Percentiles rank a stretch among this genome's conserved stretches.
Evolutionary conservation across 2,329 filamentous ascomycete genomes (phyloP).

Genomic region (Pseudogymnoascus verrucosus): DNA sequence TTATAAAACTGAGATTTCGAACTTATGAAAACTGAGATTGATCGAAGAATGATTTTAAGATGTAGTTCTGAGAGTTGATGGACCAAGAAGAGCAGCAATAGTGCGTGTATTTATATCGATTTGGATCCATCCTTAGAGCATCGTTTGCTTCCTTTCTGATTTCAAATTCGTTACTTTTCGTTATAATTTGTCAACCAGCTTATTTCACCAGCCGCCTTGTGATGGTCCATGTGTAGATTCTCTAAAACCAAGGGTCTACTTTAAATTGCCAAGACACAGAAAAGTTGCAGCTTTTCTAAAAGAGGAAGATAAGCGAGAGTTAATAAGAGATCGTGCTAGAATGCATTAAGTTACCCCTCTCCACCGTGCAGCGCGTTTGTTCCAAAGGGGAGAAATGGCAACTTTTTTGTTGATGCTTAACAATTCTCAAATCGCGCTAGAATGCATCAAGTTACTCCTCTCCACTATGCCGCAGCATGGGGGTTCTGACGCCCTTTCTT

Average conservation of each 20-base stretch:
- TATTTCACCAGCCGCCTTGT: neutral
- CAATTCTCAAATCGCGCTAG: slow-evolving; percentile 11
- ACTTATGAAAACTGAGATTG: too few species aligned
- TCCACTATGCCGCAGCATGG: too few species aligned
- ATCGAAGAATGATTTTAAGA: too few species aligned
- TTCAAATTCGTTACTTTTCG: slow-evolving; percentile 14
- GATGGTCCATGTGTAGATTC: slow-evolving; percentile 5
- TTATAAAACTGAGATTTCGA: slow-evolving; percentile 8
- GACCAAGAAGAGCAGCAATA: slow-evolving; percentile 10
- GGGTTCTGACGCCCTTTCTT: neutral
- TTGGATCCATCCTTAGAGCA: slow-evolving; percentile 13
- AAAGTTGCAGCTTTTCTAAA: slow-evolving; percentile 16
- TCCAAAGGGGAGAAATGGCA: slow-evolving; percentile 13
- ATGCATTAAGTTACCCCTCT: slow-evolving; percentile 4
- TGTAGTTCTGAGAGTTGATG: slow-evolving; percentile 15
- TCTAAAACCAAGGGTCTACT: slow-evolving; percentile 12
- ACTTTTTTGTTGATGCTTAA: slow-evolving; percentile 14
- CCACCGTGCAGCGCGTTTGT: slow-evolving; percentile 12
- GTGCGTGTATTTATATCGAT: slow-evolving; percentile 14
- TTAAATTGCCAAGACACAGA: slow-evolving; percentile 15
- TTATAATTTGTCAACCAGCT: neutral
- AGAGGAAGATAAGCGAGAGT: slow-evolving; percentile 12
- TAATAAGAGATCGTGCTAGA: slow-evolving; percentile 9
- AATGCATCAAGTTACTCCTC: neutral
- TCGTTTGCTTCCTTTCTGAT: slow-evolving; percentile 14